Conservation (phyloP, 495 filamentous ascomycete genomes). For the Podospora australis region DNA sequence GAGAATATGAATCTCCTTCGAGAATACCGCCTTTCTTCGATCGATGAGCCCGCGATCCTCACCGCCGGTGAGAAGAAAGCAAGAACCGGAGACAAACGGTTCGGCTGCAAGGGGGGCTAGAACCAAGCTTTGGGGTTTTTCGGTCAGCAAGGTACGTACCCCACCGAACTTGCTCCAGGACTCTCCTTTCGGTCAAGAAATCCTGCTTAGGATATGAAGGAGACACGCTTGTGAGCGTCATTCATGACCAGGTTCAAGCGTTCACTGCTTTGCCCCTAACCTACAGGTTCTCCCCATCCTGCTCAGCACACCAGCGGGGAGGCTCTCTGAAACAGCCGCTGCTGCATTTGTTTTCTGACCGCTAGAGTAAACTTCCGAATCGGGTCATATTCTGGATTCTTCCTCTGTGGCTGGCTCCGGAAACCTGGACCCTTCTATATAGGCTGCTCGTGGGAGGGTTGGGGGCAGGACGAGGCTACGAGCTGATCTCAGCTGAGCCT, state of each 20-base stretch:
- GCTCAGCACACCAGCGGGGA: not conserved
- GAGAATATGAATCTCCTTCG: not conserved
- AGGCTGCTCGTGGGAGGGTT: not conserved
- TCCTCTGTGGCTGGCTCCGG: too few species aligned
- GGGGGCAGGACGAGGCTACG: not conserved
- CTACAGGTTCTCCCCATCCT: not conserved
- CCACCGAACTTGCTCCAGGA: too few species aligned
- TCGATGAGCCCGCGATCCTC: not conserved
- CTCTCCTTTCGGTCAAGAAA: too few species aligned
- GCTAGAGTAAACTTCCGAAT: constrained; percentile 1
- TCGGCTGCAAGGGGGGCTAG: too few species aligned
- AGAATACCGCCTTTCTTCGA: too few species aligned
- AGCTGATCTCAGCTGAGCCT: not conserved
- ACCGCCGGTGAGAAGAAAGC: constrained; percentile 6
- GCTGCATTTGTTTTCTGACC: not conserved
- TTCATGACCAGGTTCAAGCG: not conserved
- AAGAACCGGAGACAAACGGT: not conserved
- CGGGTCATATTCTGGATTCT: too few species aligned
- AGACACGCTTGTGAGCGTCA: not conserved
- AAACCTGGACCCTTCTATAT: not conserved
- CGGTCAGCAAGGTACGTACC: not conserved
- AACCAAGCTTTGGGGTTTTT: not conserved
- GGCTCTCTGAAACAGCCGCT: constrained; percentile 2
- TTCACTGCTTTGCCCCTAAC: not conserved
- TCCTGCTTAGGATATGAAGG: too few species aligned